Base-by-base conservation (phyloP, 2,329 filamentous ascomycete genomes). In the Coniochaeta sp. region DNA sequence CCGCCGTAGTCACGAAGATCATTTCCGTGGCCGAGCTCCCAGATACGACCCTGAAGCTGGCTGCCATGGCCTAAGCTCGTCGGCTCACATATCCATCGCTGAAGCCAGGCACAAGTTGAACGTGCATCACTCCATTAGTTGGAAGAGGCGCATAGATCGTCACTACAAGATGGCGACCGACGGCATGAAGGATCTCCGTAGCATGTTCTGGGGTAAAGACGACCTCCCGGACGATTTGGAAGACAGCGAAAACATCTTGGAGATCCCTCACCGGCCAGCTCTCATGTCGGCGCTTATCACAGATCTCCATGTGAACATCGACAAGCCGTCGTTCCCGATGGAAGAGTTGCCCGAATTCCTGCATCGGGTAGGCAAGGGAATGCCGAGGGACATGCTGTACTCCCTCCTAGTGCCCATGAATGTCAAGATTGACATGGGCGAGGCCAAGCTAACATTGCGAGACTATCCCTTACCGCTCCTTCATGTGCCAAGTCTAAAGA, bases 401-500 rank as follows among this genome's bases (percentile, higher is more conserved):
- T 85, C 90, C 9, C 75, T 99, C 18, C 77, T 99, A 16, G 75
- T 99, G 10, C 95, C 94, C 0, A 90, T 96, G 85, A 88, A 87
- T 66, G 78, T 99, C 2, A 85, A 90, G 57, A 79, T 99, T 56
- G 88, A 88, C 54, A 91, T 96, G 84, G 88, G 91, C 48, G 94
- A 99, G 68, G 89, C 86, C 9, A 85, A 87, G 55, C 79, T 95
- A n/a, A 86, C 85, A 13, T 72, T 99, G 20, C 83, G 94, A 57
- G 94, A 99, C 70, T 99, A 99, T 63, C 95, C 95, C 8, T 73
- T 99, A 20, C 94, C 95, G 4, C 74, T 99, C 24, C 67, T 99
- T 27, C 94, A 99, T 65, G 88, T 99, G 18, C 94, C 95, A 0
- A 79, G 86, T 0, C 81, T 96, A 55, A 87, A 89, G 54, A 74